phyloP scores from a whole-genome alignment of 179 eudicot species.

The Silene coronaria region DNA sequence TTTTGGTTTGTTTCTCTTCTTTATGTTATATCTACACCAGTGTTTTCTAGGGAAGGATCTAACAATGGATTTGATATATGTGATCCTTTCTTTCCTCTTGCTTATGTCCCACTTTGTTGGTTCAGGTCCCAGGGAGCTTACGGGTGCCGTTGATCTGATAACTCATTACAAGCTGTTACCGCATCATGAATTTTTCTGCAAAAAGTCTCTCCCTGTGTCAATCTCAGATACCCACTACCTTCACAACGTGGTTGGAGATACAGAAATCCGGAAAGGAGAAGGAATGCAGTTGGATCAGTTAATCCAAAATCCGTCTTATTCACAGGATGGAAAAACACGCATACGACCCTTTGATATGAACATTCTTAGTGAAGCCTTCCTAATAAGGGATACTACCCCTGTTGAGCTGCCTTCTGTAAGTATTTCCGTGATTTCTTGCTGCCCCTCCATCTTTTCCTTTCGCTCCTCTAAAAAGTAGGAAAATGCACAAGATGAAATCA shows the following conservation, averaged over 20 bases:
- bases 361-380: constrained; percentile 72
- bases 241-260: constrained; percentile 91
- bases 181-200: constrained; percentile 94
- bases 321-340: constrained; percentile 52
- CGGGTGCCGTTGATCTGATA: constrained; percentile 94
- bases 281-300: constrained; percentile 95
- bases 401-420: constrained; percentile 80
- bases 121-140: constrained; percentile 90
- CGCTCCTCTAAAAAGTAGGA: neutral
- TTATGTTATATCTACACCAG: neutral
- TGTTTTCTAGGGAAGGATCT: neutral
- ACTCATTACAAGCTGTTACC: constrained; percentile 79
- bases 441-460: neutral
- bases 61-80: neutral
- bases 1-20: neutral
- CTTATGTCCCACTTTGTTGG: constrained; percentile 11
- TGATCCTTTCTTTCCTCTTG: constrained; percentile 6
- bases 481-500: neutral
- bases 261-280: constrained; percentile 88
- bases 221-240: constrained; percentile 90
- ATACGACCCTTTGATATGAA: constrained; percentile 79
- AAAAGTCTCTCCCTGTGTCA: constrained; percentile 83
- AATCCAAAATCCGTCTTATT: constrained; percentile 49
- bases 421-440: constrained; percentile 10
- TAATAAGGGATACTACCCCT: constrained; percentile 66